phyloP scores from a whole-genome alignment of 331 rosid species.

The Cucumis variabilis region DNA sequence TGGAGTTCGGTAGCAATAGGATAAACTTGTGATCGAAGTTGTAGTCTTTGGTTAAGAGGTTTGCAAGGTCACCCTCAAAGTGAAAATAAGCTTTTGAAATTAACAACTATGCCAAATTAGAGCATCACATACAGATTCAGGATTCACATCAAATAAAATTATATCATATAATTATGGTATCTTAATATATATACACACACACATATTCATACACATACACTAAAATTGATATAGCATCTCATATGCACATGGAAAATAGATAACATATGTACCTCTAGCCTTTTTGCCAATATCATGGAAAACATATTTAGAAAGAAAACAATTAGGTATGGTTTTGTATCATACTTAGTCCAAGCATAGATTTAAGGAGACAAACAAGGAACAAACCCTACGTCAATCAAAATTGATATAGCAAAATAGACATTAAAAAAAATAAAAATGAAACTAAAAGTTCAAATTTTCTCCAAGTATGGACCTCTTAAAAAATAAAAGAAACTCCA shows the following conservation, averaged over 20 bases:
- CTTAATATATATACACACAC: too few relatives aligned
- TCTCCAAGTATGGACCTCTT: background rate
- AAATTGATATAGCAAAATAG: background rate
- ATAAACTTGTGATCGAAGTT: constrained; percentile 83
- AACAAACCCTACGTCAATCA: background rate
- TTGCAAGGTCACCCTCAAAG: constrained; percentile 47
- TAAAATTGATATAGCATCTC: too few relatives aligned
- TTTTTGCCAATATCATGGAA: too few relatives aligned
- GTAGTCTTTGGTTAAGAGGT: constrained; percentile 87
- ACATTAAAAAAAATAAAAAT: background rate
- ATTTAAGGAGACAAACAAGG: background rate
- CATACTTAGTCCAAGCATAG: too few relatives aligned
- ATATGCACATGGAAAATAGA: too few relatives aligned
- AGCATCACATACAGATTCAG: background rate
- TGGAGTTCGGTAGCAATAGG: constrained; percentile 65
- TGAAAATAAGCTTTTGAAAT: background rate
- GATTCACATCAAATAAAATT: background rate
- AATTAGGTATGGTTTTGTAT: too few relatives aligned
- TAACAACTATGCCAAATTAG: constrained; percentile 15
- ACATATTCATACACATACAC: too few relatives aligned
- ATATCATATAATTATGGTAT: background rate
- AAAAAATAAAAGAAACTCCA: background rate
- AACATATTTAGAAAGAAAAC: too few relatives aligned
- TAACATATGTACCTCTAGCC: too few relatives aligned
- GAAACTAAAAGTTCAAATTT: background rate